phyloP scores from a whole-genome alignment of 345 rosid genomes.

The Turnera subulata region DNA sequence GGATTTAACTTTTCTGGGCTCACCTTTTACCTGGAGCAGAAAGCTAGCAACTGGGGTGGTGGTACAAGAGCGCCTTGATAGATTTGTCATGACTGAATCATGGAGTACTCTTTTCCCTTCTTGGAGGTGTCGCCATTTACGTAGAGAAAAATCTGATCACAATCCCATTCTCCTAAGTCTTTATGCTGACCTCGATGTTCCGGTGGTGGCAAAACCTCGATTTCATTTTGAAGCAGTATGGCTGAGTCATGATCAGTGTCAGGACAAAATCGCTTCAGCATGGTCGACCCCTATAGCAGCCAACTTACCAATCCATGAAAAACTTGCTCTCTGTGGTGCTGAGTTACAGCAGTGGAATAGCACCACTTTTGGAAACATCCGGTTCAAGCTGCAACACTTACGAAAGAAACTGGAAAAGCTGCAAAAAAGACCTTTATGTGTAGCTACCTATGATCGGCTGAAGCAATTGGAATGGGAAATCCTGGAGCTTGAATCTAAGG shows the following conservation, averaged over 20 bases:
- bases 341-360: not conserved
- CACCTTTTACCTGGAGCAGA: not conserved
- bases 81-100: not conserved
- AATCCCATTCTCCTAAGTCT: not conserved
- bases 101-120: not conserved
- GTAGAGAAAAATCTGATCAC: not conserved
- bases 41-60: not conserved
- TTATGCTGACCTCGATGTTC: not conserved
- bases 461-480: not conserved
- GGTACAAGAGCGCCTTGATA: not conserved
- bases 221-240: not conserved
- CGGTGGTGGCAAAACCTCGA: not conserved
- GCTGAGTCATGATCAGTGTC: not conserved
- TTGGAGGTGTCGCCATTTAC: not conserved
- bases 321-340: not conserved
- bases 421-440: not conserved
- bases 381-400: not conserved
- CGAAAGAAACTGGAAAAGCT: not conserved
- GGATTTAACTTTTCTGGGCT: not conserved
- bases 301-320: not conserved
- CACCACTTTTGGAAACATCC: not conserved
- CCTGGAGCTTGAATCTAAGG: not conserved
- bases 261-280: not conserved
- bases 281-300: not conserved
- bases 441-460: not conserved